Evolutionary conservation across 495 filamentous ascomycete genomes (phyloP).

Genomic region (Penicillium paradoxum): DNA sequence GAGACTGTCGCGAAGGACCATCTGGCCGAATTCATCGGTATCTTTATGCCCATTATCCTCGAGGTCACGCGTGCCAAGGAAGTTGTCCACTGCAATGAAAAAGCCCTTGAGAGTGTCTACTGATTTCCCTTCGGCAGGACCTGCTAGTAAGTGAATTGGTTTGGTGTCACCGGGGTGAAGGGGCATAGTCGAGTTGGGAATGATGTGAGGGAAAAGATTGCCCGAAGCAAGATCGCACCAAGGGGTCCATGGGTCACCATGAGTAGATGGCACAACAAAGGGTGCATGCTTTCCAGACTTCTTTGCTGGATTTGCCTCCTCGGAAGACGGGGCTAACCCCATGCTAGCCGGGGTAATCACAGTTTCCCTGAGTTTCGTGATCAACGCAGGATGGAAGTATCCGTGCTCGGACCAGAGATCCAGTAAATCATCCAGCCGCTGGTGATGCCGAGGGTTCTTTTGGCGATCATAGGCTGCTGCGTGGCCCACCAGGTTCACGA

Average conservation of each 20-base stretch:
- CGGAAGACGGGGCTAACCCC: conserved; percentile 13
- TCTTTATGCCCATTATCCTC: conserved; percentile 44
- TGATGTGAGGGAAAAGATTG: conserved; percentile 72
- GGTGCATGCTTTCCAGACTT: conserved; percentile 51
- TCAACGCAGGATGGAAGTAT: conserved; percentile 59
- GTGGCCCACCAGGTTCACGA: conserved; percentile 57
- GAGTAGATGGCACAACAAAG: conserved; percentile 66
- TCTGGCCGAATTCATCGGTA: conserved; percentile 70
- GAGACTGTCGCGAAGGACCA: conserved; percentile 51
- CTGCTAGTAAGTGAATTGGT: conserved; percentile 66
- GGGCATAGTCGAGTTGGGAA: conserved; percentile 66
- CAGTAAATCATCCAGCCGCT: conserved; percentile 61
- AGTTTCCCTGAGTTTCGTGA: conserved; percentile 56
- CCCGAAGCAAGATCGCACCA: conserved; percentile 85
- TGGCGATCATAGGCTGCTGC: conserved; percentile 55
- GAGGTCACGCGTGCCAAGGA: conserved; percentile 46
- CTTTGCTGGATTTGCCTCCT: conserved; percentile 15
- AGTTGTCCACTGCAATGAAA: conserved; percentile 60
- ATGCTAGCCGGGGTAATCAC: conserved; percentile 42
- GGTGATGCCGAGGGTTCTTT: conserved; percentile 60
- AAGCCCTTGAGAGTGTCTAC: conserved; percentile 62
- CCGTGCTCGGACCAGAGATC: conserved; percentile 65
- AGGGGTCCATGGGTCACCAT: conserved; percentile 69
- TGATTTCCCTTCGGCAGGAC: conserved; percentile 64
- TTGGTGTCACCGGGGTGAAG: conserved; percentile 69